Conservation (phyloP, 331 rosid species). For the Spiraea crenata region DNA sequence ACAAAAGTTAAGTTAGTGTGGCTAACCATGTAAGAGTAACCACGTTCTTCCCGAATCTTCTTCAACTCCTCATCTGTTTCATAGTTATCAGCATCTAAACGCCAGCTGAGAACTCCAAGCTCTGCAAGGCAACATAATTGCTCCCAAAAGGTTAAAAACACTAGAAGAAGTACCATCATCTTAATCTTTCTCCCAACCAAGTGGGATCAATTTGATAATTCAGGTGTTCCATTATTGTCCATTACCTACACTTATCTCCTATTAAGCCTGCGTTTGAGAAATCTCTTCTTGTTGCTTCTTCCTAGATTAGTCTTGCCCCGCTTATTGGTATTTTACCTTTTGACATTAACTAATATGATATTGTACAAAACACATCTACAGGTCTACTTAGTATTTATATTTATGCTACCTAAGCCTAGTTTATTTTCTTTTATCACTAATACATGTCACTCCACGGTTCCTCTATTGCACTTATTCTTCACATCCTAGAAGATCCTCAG, state of each 20-base stretch:
- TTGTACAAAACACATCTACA: background rate
- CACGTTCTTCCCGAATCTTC: slow-evolving; percentile 88
- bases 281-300: background rate
- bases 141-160: slow-evolving; percentile 11
- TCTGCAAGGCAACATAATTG: slow-evolving; percentile 44
- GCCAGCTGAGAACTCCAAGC: slow-evolving; percentile 98
- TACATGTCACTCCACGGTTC: background rate
- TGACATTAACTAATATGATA: background rate
- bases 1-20: background rate
- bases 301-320: background rate
- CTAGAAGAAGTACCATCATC: background rate
- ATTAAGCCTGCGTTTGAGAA: background rate
- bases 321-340: background rate
- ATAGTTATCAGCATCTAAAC: slow-evolving; percentile 68
- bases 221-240: background rate
- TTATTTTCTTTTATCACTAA: background rate
- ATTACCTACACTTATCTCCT: background rate
- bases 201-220: background rate
- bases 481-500: background rate
- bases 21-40: slow-evolving; percentile 82
- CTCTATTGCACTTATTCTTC: background rate
- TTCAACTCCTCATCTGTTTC: slow-evolving; percentile 85
- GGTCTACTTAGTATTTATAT: background rate
- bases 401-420: background rate
- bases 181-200: background rate